Conservation (phyloP, 805 yeast species). For the Yamadazyma paraphyllophila region DNA sequence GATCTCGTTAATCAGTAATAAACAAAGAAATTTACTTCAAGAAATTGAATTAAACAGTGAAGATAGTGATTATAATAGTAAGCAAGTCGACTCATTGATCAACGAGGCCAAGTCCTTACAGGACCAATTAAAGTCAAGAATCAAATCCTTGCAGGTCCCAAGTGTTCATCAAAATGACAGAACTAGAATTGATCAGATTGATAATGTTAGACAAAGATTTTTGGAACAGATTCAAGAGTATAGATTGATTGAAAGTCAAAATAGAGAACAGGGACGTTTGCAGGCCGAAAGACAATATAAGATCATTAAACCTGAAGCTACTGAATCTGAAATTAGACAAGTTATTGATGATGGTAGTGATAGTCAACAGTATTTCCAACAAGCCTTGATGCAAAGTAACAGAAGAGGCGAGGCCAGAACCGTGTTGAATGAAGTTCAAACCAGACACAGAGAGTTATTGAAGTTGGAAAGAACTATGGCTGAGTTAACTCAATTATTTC, state of each 20-base stretch:
- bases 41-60: conserved; percentile 41
- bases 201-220: conserved; percentile 80
- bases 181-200: conserved; percentile 88
- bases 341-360: conserved; percentile 76
- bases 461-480: conserved; percentile 94
- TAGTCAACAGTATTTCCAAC: conserved; percentile 90
- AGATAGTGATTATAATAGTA: conserved; percentile 57
- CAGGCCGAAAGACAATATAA: conserved; percentile 92
- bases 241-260: conserved; percentile 81
- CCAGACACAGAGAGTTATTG: conserved; percentile 91
- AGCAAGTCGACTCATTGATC: conserved; percentile 72
- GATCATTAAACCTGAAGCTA: conserved; percentile 83
- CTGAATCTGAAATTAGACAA: conserved; percentile 77
- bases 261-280: conserved; percentile 76
- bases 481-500: conserved; percentile 90
- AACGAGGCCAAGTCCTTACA: conserved; percentile 80
- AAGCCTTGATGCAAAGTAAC: conserved; percentile 82
- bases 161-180: conserved; percentile 60
- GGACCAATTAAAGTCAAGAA: conserved; percentile 66
- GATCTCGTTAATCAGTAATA: conserved; percentile 38
- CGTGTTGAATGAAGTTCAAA: conserved; percentile 92
- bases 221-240: conserved; percentile 83
- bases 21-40: conserved; percentile 40
- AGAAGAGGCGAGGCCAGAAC: conserved; percentile 94
- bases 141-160: conserved; percentile 71